Percentiles rank a stretch among this genome's conserved stretches.
phyloP scores from a whole-genome alignment of 768 basidiomycete genomes.

The Steccherinum ochraceum region DNA sequence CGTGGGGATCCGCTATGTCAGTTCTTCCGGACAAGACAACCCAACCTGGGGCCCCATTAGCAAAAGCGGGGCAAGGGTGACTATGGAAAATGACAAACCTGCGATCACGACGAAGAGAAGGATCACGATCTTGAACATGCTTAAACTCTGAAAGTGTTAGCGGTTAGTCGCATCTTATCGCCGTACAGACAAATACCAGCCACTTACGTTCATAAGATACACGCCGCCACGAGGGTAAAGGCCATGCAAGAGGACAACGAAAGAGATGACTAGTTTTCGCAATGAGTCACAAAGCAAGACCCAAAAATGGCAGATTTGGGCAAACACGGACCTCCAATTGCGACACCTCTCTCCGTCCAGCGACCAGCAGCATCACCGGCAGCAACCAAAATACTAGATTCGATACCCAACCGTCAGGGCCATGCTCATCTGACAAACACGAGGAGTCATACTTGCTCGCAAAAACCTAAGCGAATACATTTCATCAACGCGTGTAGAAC shows the following conservation, averaged over 20 bases:
- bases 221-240: conserved; percentile 37
- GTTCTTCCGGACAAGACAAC: conserved; percentile 55
- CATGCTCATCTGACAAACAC: neutral
- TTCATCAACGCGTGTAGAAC: neutral
- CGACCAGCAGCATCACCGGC: conserved; percentile 30
- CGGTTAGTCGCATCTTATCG: no score
- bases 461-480: conserved; percentile 12
- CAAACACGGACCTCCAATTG: conserved; percentile 34
- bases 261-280: conserved; percentile 31
- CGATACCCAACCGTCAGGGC: no score
- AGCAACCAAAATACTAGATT: conserved; percentile 39
- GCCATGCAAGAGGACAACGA: conserved; percentile 39
- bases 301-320: neutral
- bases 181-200: no score
- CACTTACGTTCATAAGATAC: conserved; percentile 40
- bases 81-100: conserved; percentile 20
- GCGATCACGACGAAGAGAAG: conserved; percentile 48
- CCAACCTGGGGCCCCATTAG: conserved; percentile 32
- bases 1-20: conserved; percentile 45
- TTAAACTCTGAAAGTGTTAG: conserved; percentile 37
- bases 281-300: neutral
- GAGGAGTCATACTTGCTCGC: conserved; percentile 4
- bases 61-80: no score
- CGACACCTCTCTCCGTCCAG: conserved; percentile 51
- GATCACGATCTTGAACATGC: conserved; percentile 49